Evolutionary conservation across 1,284 basidiomycete species (phyloP), one percentile per base, ranked within the genome.

Genomic region (Ganoderma sp.): DNA sequence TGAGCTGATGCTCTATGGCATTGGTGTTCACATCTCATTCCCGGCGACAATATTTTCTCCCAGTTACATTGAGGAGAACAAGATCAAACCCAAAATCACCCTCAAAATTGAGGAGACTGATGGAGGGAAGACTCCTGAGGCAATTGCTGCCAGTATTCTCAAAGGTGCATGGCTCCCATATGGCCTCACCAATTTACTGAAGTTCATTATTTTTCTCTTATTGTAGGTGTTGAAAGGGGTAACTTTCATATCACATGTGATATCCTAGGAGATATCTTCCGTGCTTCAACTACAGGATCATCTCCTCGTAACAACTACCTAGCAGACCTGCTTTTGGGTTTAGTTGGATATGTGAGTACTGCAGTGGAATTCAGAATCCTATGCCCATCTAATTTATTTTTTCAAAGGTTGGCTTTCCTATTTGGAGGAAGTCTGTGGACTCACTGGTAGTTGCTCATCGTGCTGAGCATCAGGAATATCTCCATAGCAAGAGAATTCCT

Each of bases 41-140:
- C 96, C 96, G 0, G 88, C 87, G 0, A 96, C 95, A 0, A 98
- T 99, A 81, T 86, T 86, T 69, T 90, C 89, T 0, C 93, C 95
- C 0, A 95, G 96, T 0, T 93, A 86, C 73, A 89, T 90, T 15
- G 85, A 88, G 71, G 97, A 98, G 77, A 90, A 94, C 77, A 88
- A 87, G 78, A 87, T 85, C 41, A 98, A 98, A 77, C 97, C 96
- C 0, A 83, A 84, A 43, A 84, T 98, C 66, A 92, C 90, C 3
- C 85, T 87, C 71, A 89, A 92, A 74, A 92, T 98, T 54, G 97
- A 98, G 77, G 93, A 92, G 66, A 80, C 82, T 0, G 97, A 97
- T 76, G 84, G 82, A 22, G 89, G 90, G 0, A 75, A 89, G 64
- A 86, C 87, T 3, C 85, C 94, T 0, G 93, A 93, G 56, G 81